Conservation (phyloP, 495 filamentous ascomycete species). For the Trichoderma asperelloides region DNA sequence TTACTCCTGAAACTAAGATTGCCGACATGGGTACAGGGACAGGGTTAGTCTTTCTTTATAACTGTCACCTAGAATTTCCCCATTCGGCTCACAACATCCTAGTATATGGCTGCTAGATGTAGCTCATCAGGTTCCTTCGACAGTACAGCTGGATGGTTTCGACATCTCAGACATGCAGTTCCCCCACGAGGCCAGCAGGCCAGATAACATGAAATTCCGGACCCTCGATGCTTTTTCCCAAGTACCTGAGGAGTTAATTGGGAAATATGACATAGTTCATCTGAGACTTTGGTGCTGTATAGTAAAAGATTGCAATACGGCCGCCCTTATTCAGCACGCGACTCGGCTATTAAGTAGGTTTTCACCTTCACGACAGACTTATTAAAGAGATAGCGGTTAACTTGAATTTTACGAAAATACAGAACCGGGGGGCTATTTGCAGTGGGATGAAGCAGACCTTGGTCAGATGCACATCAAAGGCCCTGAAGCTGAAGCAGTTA, state of each 20-base stretch:
- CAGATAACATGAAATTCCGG: neutral
- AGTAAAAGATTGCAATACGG: neutral
- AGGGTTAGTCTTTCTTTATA: neutral
- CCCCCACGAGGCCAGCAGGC: neutral
- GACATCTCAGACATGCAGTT: neutral
- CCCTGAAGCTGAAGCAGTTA: neutral
- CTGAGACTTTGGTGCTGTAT: neutral
- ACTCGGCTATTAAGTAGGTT: neutral
- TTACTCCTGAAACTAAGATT: neutral
- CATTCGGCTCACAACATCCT: neutral
- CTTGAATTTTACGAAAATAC: neutral
- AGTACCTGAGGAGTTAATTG: neutral
- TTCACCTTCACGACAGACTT: neutral
- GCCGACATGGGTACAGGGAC: neutral
- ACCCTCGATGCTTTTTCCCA: neutral
- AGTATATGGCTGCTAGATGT: conserved; percentile 1
- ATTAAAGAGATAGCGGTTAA: no score
- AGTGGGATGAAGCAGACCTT: neutral
- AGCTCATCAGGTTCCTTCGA: neutral
- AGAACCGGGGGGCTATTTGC: neutral
- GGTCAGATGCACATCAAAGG: neutral
- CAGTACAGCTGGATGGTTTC: neutral
- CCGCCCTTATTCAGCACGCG: neutral
- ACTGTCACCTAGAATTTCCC: no score
- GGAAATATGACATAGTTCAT: neutral